Evolutionary conservation across 805 yeast genomes (phyloP).

Genomic region (Metschnikowia arizonensis): DNA sequence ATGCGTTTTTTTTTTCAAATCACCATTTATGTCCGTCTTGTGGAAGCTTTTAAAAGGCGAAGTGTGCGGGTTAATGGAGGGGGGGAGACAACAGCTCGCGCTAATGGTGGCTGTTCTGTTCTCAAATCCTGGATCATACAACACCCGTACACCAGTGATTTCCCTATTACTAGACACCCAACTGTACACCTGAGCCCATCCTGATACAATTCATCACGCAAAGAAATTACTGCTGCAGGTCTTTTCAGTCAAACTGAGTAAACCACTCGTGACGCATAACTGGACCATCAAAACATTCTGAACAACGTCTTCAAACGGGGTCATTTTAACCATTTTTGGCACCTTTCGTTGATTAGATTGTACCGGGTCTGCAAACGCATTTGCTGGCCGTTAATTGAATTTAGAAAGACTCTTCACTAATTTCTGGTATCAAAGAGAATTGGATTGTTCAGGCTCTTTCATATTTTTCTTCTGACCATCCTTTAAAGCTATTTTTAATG

Average conservation of each 20-base stretch:
- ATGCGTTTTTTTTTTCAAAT: no score
- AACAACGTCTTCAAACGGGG: neutral
- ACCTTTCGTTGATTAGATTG: conserved; percentile 2
- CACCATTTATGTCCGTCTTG: neutral
- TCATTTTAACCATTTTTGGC: neutral
- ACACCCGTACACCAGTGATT: conserved; percentile 2
- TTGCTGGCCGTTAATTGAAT: neutral
- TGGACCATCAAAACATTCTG: neutral
- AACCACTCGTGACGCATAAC: neutral
- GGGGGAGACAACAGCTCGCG: neutral
- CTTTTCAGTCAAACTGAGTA: neutral
- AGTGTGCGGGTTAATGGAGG: neutral
- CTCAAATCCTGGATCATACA: neutral
- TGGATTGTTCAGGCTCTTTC: neutral
- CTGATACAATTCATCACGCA: conserved; percentile 3
- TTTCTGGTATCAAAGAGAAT: neutral
- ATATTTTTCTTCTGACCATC: neutral
- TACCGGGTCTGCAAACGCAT: conserved; percentile 1
- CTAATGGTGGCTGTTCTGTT: conserved; percentile 1
- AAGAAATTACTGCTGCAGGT: conserved; percentile 1
- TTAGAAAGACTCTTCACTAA: neutral
- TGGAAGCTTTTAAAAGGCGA: neutral
- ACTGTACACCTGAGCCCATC: conserved; percentile 1
- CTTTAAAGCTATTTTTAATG: conserved; percentile 4
- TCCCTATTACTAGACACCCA: neutral